Conservation (phyloP, 2,329 filamentous ascomycete species). For the Stagonosporopsis cucurbitacearum region DNA sequence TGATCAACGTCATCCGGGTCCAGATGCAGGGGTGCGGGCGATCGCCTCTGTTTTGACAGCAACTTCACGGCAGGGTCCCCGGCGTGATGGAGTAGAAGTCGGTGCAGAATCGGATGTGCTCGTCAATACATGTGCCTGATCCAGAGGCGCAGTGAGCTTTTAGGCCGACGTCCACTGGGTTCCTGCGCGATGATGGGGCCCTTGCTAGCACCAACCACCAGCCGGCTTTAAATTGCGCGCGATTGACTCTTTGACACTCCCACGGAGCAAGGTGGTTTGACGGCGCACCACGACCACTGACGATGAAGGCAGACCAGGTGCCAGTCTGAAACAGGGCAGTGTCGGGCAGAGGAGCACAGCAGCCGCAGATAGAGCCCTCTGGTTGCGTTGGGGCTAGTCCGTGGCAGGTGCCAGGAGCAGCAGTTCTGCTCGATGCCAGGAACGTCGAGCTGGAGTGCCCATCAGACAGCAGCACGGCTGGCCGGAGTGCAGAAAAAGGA, state of each 20-base stretch:
- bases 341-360: slow-evolving; percentile 43
- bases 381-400: slow-evolving; percentile 39
- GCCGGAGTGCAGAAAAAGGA: slow-evolving; percentile 37
- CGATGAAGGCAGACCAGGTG: slow-evolving; percentile 37
- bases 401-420: slow-evolving; percentile 30
- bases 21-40: slow-evolving; percentile 44
- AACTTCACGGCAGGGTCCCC: slow-evolving; percentile 36
- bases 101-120: slow-evolving; percentile 26
- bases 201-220: slow-evolving; percentile 44
- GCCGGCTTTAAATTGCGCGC: slow-evolving; percentile 42
- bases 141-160: slow-evolving; percentile 30
- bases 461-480: slow-evolving; percentile 29
- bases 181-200: slow-evolving; percentile 39
- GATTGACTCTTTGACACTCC: slow-evolving; percentile 34
- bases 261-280: slow-evolving; percentile 17
- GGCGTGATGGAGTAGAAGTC: slow-evolving; percentile 32
- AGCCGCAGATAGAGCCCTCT: slow-evolving; percentile 34
- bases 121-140: slow-evolving; percentile 21
- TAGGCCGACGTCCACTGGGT: slow-evolving; percentile 37
- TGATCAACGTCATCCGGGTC: slow-evolving; percentile 49
- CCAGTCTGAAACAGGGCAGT: slow-evolving; percentile 44
- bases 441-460: slow-evolving; percentile 37
- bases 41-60: slow-evolving; percentile 43
- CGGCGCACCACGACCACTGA: slow-evolving; percentile 37
- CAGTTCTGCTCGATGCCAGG: slow-evolving; percentile 39